These are phyloP conservation scores for Eimeria praecox DNA, from an alignment of 169 alveolate genomes.

Conservation along the genomic window DNA sequence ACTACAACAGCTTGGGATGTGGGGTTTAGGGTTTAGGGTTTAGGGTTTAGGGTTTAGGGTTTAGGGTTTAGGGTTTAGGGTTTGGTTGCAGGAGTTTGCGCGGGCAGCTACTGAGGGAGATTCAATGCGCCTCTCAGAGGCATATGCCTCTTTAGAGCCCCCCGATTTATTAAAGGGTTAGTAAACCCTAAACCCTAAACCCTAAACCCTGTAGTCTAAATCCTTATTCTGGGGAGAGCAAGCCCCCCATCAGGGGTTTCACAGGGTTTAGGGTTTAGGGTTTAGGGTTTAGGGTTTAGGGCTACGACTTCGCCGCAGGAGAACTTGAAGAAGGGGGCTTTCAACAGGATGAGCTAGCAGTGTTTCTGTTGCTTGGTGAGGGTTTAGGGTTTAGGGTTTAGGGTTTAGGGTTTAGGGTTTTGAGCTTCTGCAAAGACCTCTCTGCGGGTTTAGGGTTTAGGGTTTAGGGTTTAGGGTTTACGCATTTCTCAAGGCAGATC, in stretches of 20 bases:
- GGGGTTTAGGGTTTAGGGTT: too few relatives aligned
- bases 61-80: constrained; percentile 38
- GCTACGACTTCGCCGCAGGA: neutral
- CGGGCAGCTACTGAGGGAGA: neutral
- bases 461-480: constrained; percentile 24
- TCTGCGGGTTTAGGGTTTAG: too few relatives aligned
- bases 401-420: constrained; percentile 31
- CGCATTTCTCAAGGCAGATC: neutral
- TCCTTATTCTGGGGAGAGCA: neutral
- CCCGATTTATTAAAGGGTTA: neutral
- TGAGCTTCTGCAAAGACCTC: too few relatives aligned
- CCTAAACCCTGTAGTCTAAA: constrained; percentile 36
- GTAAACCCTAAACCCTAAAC: constrained; percentile 47
- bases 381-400: constrained; percentile 14
- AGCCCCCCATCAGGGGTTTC: neutral
- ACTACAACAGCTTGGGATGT: too few relatives aligned
- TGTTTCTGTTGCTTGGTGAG: constrained; percentile 36
- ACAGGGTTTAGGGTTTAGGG: constrained; percentile 1
- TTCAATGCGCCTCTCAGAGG: neutral
- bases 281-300: constrained; percentile 48
- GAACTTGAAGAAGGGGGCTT: neutral
- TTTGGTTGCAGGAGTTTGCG: neutral
- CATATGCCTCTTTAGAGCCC: neutral
- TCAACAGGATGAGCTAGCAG: constrained; percentile 14
- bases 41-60: constrained; percentile 10